A percentile compares a stretch with the other conserved stretches of the same genome.
Conservation (phyloP, 768 basidiomycete species). For the Crepidotus variabilis region DNA sequence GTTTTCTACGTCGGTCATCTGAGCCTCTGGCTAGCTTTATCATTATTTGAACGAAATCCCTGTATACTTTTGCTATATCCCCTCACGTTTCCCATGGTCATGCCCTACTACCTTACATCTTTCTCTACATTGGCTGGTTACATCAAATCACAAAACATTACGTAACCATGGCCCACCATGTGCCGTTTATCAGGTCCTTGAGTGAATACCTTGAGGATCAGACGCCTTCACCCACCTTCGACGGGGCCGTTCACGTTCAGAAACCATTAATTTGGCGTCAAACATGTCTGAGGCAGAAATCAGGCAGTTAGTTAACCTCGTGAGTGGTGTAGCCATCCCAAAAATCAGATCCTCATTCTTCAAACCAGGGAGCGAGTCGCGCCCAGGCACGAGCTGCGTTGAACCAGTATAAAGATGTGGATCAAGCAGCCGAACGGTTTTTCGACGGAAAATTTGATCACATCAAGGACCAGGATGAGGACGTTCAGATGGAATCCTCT, state of each 20-base stretch:
- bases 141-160: background rate
- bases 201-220: background rate
- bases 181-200: background rate
- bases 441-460: conserved; percentile 84
- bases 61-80: background rate
- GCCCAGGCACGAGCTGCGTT: conserved; percentile 84
- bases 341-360: background rate
- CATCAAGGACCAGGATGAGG: conserved; percentile 49
- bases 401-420: conserved; percentile 80
- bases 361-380: conserved; percentile 69
- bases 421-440: conserved; percentile 85
- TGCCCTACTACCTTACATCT: background rate
- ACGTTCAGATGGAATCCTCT: conserved; percentile 34
- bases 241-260: background rate
- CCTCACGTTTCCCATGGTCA: background rate
- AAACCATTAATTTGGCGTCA: background rate
- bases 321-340: conserved; percentile 12
- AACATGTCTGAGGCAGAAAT: conserved; percentile 42
- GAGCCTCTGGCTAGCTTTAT: background rate
- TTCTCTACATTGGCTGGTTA: background rate
- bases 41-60: background rate
- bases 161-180: background rate
- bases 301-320: conserved; percentile 55
- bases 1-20: background rate
- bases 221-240: background rate